Conservation (phyloP, 1,139 yeast species). For the Spathaspora sp. region DNA sequence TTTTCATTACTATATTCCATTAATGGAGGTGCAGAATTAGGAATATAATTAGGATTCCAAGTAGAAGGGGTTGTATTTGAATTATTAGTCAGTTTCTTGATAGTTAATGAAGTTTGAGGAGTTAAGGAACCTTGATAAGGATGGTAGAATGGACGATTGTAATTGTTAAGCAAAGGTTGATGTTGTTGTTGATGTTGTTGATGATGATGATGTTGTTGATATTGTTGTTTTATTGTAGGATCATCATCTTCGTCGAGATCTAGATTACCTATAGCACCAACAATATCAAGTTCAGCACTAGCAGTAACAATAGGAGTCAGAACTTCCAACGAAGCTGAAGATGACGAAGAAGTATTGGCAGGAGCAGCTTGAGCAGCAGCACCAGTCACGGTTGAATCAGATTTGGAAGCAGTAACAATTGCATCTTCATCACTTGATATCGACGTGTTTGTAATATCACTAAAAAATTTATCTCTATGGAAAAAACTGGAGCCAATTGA, state of each 20-base stretch:
- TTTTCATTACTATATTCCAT: conserved; percentile 18
- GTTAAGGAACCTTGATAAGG: conserved; percentile 29
- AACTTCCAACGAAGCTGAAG: background rate
- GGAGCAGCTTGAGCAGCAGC: conserved; percentile 2
- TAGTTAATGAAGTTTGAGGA: conserved; percentile 27
- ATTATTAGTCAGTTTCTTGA: conserved; percentile 10
- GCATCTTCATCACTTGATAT: background rate
- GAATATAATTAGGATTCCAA: conserved; percentile 31
- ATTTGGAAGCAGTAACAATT: background rate
- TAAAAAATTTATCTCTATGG: conserved; percentile 4
- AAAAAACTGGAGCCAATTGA: conserved; percentile 28
- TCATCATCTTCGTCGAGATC: conserved; percentile 37
- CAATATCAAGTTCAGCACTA: conserved; percentile 33
- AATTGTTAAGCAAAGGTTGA: conserved; percentile 9
- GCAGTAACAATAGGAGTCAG: conserved; percentile 2
- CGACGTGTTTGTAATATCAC: conserved; percentile 5
- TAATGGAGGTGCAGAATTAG: conserved; percentile 38
- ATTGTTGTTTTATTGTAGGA: conserved; percentile 7
- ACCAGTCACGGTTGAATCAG: background rate
- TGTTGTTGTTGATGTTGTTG: conserved; percentile 1
- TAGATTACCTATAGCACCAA: conserved; percentile 42
- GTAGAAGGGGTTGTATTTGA: conserved; percentile 25
- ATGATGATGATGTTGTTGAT: background rate
- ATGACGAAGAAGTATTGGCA: background rate
- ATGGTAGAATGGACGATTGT: conserved; percentile 19